phyloP scores from a whole-genome alignment of 2,329 filamentous ascomycete species.

The Colletotrichum filicis region DNA sequence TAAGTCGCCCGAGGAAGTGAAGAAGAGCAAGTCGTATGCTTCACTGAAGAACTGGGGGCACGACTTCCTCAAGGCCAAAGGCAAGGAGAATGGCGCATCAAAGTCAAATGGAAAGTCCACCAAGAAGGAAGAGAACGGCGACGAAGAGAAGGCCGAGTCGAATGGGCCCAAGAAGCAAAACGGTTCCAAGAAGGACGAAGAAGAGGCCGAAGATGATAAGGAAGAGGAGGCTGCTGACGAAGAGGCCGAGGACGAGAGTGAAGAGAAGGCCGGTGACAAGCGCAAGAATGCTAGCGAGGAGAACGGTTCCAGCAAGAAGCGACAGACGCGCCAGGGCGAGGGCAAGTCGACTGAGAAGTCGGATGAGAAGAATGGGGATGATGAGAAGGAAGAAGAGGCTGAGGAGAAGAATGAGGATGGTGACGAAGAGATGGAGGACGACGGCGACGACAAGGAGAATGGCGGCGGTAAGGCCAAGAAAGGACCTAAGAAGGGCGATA shows the following conservation, averaged over 20 bases:
- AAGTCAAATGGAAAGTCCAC: constrained; percentile 11
- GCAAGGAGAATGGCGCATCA: constrained; percentile 23
- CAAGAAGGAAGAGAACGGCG: neutral
- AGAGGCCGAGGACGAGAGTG: constrained; percentile 10
- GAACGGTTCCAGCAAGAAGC: constrained; percentile 38
- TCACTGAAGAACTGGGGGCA: constrained; percentile 73
- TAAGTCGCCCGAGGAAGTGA: constrained; percentile 56
- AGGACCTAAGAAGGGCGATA: constrained; percentile 52
- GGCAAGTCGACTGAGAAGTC: constrained; percentile 36
- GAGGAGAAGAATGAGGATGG: constrained; percentile 28
- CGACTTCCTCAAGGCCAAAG: constrained; percentile 58
- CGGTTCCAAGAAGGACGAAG: constrained; percentile 42
- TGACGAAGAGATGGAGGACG: constrained; percentile 29
- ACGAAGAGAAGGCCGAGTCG: constrained; percentile 2
- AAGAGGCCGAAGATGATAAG: constrained; percentile 35
- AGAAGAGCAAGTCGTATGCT: constrained; percentile 64
- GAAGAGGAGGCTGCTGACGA: constrained; percentile 40
- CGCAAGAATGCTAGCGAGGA: constrained; percentile 32
- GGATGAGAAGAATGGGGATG: constrained; percentile 13
- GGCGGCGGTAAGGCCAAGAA: constrained; percentile 40
- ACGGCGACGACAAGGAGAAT: constrained; percentile 28
- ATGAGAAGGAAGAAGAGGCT: constrained; percentile 31
- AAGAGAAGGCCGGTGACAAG: constrained; percentile 34
- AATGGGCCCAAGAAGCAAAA: constrained; percentile 21
- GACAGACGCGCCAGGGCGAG: constrained; percentile 37